A percentile compares a stretch with the other conserved stretches of the same genome.
Evolutionary conservation across 495 filamentous ascomycete species (phyloP).

Genomic region (Usnea hakonensis): DNA sequence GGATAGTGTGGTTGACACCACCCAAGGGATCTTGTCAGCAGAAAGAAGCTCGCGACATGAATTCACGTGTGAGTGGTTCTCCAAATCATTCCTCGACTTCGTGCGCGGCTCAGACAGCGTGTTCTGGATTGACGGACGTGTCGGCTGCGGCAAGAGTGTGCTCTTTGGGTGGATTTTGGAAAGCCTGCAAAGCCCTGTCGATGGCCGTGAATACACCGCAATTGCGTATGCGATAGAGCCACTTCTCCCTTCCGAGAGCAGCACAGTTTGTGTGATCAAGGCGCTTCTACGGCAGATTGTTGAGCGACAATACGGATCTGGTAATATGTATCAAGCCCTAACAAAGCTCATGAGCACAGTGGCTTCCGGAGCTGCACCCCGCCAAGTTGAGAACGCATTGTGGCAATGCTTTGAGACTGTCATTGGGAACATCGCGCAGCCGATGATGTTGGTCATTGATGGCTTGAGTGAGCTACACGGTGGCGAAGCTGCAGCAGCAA

Average conservation of each 20-base stretch:
- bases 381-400: neutral
- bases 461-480: neutral
- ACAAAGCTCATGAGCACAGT: neutral
- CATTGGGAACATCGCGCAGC: neutral
- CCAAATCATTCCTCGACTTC: neutral
- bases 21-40: no score
- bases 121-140: neutral
- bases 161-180: slow-evolving; percentile 1
- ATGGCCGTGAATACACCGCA: neutral
- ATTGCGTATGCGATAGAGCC: neutral
- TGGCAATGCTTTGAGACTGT: neutral
- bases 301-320: neutral
- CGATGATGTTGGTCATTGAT: neutral
- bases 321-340: neutral
- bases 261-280: neutral
- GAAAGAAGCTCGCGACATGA: neutral
- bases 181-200: neutral
- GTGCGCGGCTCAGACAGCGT: neutral
- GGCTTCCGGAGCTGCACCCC: neutral
- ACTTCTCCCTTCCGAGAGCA: neutral
- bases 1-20: neutral
- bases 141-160: slow-evolving; percentile 1
- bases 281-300: neutral
- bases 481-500: neutral
- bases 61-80: slow-evolving; percentile 1